phyloP scores from a whole-genome alignment of 2,329 filamentous ascomycete species.

The Juglanconis sp. region DNA sequence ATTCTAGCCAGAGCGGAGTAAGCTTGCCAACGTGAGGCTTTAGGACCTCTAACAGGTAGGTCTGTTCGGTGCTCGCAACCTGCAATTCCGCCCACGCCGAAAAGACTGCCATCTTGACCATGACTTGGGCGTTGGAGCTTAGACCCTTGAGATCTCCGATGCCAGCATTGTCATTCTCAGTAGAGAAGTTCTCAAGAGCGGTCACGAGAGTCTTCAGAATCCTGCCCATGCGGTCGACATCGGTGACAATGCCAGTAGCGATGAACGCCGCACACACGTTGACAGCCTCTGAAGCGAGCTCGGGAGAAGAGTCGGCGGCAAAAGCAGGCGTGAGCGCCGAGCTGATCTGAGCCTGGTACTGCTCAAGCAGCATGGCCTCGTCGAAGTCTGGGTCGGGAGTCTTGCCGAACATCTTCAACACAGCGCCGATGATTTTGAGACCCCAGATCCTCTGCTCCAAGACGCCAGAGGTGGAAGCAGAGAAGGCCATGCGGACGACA shows the following conservation, averaged over 20 bases:
- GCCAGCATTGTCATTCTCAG: constrained; percentile 73
- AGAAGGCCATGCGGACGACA: constrained; percentile 95
- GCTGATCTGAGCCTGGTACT: constrained; percentile 97
- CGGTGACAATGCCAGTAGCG: constrained; percentile 92
- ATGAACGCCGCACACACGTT: constrained; percentile 99
- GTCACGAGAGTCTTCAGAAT: constrained; percentile 91
- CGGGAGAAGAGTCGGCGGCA: constrained; percentile 90
- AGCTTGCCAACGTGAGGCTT: constrained; percentile 86
- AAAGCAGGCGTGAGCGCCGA: constrained; percentile 96
- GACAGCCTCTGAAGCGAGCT: constrained; percentile 91
- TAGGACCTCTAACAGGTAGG: constrained; percentile 82
- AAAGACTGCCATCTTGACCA: constrained; percentile 97
- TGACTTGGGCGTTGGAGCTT: constrained; percentile 93
- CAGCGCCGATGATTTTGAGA: constrained; percentile 86
- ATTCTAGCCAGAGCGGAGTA: constrained; percentile 91
- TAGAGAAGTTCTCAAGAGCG: constrained; percentile 87
- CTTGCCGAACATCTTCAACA: constrained; percentile 94
- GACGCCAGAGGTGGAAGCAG: constrained; percentile 90
- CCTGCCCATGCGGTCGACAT: constrained; percentile 96
- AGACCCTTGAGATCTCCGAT: constrained; percentile 92
- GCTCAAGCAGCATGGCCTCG: constrained; percentile 93
- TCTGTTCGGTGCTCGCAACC: constrained; percentile 88
- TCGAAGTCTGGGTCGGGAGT: constrained; percentile 94
- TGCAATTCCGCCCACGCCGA: constrained; percentile 97
- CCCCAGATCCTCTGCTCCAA: constrained; percentile 87